A percentile compares a stretch with the other conserved stretches of the same genome.
phyloP scores from a whole-genome alignment of 2,329 filamentous ascomycete genomes.

The Waltergamsia citrina region DNA sequence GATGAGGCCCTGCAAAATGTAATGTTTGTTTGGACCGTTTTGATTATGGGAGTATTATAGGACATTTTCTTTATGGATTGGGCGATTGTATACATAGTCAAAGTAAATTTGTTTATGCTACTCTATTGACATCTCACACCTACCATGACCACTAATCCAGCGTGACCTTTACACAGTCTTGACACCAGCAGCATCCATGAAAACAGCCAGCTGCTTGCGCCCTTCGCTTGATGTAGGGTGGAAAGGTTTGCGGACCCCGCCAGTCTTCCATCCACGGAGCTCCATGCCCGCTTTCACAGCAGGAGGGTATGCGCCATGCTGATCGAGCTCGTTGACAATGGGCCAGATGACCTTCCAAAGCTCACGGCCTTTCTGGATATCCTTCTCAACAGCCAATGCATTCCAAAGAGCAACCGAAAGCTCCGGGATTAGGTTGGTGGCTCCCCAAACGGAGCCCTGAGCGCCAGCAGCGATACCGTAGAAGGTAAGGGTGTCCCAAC shows the following conservation, averaged over 20 bases:
- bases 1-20: too few species aligned
- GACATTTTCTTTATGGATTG: too few species aligned
- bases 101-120: too few species aligned
- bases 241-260: slow-evolving; percentile 40
- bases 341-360: slow-evolving; percentile 39
- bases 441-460: slow-evolving; percentile 39
- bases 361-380: slow-evolving; percentile 31
- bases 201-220: too few species aligned
- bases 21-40: too few species aligned
- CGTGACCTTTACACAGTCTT: too few species aligned
- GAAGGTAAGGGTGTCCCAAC: slow-evolving; percentile 44
- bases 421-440: slow-evolving; percentile 39
- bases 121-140: too few species aligned
- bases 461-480: slow-evolving; percentile 39
- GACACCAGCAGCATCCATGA: too few species aligned
- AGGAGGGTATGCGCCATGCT: slow-evolving; percentile 34
- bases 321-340: slow-evolving; percentile 38
- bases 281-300: slow-evolving; percentile 41
- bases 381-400: slow-evolving; percentile 29
- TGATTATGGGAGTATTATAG: too few species aligned
- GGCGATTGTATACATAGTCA: too few species aligned
- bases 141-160: too few species aligned
- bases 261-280: slow-evolving; percentile 31
- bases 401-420: slow-evolving; percentile 36
- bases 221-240: too few species aligned